Evolutionary conservation across 305 asterid species (phyloP).

Genomic region (Fraxinus sp.): DNA sequence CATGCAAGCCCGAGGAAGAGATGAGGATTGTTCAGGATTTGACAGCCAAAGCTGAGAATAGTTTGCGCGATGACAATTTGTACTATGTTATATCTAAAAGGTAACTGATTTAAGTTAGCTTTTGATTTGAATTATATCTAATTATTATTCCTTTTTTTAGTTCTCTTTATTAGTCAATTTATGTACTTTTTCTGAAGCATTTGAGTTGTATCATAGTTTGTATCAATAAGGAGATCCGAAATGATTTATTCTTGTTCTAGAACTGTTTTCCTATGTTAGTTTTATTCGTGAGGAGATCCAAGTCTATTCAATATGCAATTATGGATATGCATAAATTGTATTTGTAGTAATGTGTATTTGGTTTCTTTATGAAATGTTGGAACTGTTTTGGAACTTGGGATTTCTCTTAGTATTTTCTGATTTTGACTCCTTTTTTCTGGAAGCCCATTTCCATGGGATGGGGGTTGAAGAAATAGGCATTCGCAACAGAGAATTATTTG

Average conservation of each 20-base stretch:
- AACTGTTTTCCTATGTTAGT: not conserved
- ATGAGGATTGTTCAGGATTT: conserved; percentile 62
- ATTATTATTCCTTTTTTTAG: not conserved
- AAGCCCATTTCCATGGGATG: not conserved
- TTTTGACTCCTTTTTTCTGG: not conserved
- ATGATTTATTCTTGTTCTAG: not conserved
- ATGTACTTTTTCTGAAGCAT: not conserved
- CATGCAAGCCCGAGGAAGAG: conserved; percentile 87
- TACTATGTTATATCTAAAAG: conserved; percentile 65
- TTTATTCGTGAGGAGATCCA: not conserved
- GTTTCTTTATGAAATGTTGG: not conserved
- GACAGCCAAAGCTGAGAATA: conserved; percentile 60
- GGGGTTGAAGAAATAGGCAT: not conserved
- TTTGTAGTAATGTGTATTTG: not conserved
- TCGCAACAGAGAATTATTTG: not conserved
- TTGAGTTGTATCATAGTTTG: not conserved
- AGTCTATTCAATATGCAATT: not conserved
- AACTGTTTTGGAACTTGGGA: not conserved
- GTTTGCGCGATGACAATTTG: conserved; percentile 63
- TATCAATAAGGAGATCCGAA: not conserved
- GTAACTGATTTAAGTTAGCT: conserved; percentile 26
- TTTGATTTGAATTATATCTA: not conserved
- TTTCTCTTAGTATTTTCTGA: not conserved
- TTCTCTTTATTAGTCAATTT: conserved; percentile 10
- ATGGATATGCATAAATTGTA: not conserved